Conservation (phyloP, 1,284 basidiomycete species). For the Rhodotorula sp. region DNA sequence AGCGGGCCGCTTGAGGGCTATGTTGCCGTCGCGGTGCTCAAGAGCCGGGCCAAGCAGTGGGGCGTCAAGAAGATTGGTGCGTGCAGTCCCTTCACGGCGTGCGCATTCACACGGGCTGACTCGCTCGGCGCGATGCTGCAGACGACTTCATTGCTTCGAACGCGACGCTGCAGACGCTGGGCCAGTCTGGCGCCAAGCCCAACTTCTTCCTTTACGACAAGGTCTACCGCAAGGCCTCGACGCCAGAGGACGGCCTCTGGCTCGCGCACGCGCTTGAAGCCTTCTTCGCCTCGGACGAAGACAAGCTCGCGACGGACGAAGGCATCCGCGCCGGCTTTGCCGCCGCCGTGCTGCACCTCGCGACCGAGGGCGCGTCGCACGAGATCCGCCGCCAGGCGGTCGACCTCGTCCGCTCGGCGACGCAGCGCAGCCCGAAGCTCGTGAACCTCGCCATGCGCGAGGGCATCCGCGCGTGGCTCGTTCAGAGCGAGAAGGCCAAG, state of each 20-base stretch:
- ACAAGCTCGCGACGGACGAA: slow-evolving; percentile 62
- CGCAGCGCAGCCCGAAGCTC: slow-evolving; percentile 54
- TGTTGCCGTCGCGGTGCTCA: slow-evolving; percentile 67
- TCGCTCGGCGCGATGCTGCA: not conserved
- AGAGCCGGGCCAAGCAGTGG: slow-evolving; percentile 59
- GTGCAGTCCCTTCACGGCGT: not conserved
- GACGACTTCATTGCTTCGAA: slow-evolving; percentile 46
- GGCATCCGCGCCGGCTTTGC: slow-evolving; percentile 64
- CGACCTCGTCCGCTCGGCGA: slow-evolving; percentile 54
- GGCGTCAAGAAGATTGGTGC: slow-evolving; percentile 33
- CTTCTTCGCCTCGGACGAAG: slow-evolving; percentile 58
- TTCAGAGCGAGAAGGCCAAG: slow-evolving; percentile 20
- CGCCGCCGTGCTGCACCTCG: slow-evolving; percentile 66
- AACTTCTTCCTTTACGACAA: slow-evolving; percentile 85
- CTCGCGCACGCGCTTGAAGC: slow-evolving; percentile 67
- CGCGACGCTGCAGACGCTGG: slow-evolving; percentile 48
- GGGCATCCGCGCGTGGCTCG: slow-evolving; percentile 48
- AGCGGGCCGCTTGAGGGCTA: slow-evolving; percentile 80
- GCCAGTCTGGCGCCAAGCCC: slow-evolving; percentile 62
- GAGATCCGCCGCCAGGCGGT: slow-evolving; percentile 60
- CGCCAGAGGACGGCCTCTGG: slow-evolving; percentile 72
- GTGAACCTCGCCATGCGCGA: slow-evolving; percentile 61
- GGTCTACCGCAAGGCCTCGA: slow-evolving; percentile 70
- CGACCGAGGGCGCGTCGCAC: slow-evolving; percentile 60
- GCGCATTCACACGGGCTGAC: not conserved